Evolutionary conservation across 1,139 yeast species (phyloP).

Genomic region (Kodamaea suecica): DNA sequence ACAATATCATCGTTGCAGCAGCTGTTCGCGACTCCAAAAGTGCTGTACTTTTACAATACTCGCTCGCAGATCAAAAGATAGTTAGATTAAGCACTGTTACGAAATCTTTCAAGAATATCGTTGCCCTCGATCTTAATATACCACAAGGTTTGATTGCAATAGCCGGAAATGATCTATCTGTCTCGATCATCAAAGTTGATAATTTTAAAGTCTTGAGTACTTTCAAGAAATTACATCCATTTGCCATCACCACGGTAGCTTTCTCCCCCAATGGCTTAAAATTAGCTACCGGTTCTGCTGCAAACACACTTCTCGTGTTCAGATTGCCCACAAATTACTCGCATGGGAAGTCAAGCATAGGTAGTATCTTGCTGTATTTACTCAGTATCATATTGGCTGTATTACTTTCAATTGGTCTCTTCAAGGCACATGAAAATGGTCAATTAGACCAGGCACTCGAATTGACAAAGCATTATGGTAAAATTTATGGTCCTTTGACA

Average conservation of each 20-base stretch:
- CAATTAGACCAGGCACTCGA: constrained; percentile 27
- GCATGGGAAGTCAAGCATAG: constrained; percentile 42
- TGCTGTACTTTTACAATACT: constrained; percentile 43
- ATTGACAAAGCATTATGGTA: constrained; percentile 20
- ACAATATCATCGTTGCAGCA: constrained; percentile 56
- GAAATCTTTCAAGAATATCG: constrained; percentile 58
- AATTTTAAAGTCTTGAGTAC: constrained; percentile 50
- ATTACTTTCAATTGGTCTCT: constrained; percentile 46
- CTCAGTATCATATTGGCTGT: constrained; percentile 46
- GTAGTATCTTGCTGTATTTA: constrained; percentile 38
- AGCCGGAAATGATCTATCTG: constrained; percentile 74
- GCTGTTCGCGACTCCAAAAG: constrained; percentile 39
- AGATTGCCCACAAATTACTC: constrained; percentile 55
- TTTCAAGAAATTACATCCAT: constrained; percentile 63
- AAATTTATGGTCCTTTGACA: constrained; percentile 22
- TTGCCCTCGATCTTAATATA: constrained; percentile 58
- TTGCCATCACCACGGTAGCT: constrained; percentile 74
- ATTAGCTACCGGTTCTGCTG: constrained; percentile 78
- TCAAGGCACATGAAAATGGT: constrained; percentile 36
- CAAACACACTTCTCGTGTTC: constrained; percentile 66
- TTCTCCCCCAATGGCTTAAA: constrained; percentile 68
- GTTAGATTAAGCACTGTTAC: constrained; percentile 44
- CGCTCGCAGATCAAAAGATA: constrained; percentile 41
- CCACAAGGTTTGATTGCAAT: constrained; percentile 56
- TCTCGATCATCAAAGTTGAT: constrained; percentile 51